These are phyloP conservation scores for Bruguiera parviflora DNA, from an alignment of 345 rosid species.

Conservation along the genomic window DNA sequence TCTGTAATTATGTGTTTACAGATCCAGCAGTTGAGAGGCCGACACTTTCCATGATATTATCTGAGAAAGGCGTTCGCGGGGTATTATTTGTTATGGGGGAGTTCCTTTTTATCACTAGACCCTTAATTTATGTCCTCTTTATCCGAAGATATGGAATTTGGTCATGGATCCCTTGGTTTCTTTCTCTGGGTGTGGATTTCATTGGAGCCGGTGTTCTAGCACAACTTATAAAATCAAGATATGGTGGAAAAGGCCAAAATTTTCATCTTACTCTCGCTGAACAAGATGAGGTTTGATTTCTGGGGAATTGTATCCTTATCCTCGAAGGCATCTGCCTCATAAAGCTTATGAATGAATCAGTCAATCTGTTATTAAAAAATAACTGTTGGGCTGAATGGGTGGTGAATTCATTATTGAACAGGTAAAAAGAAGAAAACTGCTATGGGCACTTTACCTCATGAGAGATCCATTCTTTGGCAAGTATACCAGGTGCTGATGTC, in stretches of 20 bases:
- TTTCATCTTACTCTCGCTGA: constrained; percentile 51
- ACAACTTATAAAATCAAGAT: constrained; percentile 30
- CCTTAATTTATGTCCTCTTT: constrained; percentile 81
- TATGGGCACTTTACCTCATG: constrained; percentile 92
- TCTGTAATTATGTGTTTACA: constrained; percentile 24
- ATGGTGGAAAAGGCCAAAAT: constrained; percentile 35
- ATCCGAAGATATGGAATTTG: constrained; percentile 69
- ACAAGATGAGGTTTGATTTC: constrained; percentile 65
- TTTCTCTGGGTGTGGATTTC: constrained; percentile 68
- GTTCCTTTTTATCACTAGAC: constrained; percentile 69
- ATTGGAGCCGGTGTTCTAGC: constrained; percentile 54
- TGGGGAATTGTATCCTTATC: background rate
- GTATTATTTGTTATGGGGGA: constrained; percentile 64
- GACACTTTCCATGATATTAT: constrained; percentile 47
- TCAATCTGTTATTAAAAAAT: background rate
- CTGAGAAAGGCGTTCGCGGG: constrained; percentile 65
- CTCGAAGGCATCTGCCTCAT: background rate
- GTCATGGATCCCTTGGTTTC: constrained; percentile 93
- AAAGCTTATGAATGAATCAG: background rate
- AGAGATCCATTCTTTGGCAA: constrained; percentile 94
- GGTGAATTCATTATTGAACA: constrained; percentile 27
- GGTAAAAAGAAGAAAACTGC: constrained; percentile 76
- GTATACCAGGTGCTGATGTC: constrained; percentile 55
- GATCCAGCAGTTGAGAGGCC: constrained; percentile 40
- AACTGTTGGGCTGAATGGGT: constrained; percentile 5